These are phyloP conservation scores for Cinchona pubescens DNA, from an alignment of 257 asterid species.

Conservation along the genomic window DNA sequence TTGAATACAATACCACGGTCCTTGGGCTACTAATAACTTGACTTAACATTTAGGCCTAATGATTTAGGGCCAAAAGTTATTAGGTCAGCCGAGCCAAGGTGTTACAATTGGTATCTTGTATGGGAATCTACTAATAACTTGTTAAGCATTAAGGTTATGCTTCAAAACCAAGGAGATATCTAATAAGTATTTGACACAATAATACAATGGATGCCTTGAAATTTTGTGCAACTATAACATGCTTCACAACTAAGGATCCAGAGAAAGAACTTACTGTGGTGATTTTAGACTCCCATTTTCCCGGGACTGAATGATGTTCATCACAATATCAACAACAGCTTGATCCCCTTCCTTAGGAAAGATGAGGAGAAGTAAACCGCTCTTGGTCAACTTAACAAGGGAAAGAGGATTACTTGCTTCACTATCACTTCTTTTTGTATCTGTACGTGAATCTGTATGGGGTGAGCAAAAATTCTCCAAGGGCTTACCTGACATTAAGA, in stretches of 20 bases:
- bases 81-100: too few species aligned
- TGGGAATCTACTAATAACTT: too few species aligned
- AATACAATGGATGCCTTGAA: background rate
- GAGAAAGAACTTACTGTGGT: constrained; percentile 34
- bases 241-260: background rate
- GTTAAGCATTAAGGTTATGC: background rate
- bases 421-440: constrained; percentile 13
- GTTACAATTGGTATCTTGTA: too few species aligned
- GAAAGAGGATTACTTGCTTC: constrained; percentile 33
- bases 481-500: background rate
- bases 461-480: background rate
- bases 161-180: background rate
- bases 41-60: too few species aligned
- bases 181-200: background rate
- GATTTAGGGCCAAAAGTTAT: too few species aligned
- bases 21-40: too few species aligned
- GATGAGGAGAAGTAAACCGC: constrained; percentile 42
- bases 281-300: constrained; percentile 33
- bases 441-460: constrained; percentile 24
- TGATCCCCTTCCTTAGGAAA: constrained; percentile 33
- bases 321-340: constrained; percentile 32
- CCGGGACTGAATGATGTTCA: constrained; percentile 31
- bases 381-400: constrained; percentile 45
- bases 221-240: background rate
- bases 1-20: too few species aligned